These are phyloP conservation scores for Lodderomyces theae DNA, from an alignment of 1,139 yeast species.

Conservation along the genomic window DNA sequence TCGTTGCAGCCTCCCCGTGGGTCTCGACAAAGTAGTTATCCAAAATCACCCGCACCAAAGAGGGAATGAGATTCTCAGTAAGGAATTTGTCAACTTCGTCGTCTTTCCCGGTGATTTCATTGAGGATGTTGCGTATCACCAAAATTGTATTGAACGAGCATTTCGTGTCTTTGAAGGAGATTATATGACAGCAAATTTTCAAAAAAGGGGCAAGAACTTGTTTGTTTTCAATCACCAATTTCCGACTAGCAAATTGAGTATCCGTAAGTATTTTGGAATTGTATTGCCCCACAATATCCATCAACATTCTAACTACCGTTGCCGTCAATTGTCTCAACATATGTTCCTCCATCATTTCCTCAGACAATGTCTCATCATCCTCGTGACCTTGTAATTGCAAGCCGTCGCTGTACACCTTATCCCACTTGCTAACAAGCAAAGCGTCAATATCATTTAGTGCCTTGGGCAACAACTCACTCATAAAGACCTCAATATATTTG, in stretches of 20 bases:
- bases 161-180: slow-evolving; percentile 81
- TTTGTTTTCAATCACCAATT: slow-evolving; percentile 62
- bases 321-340: slow-evolving; percentile 89
- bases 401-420: slow-evolving; percentile 65
- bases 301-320: slow-evolving; percentile 82
- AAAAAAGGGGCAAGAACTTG: slow-evolving; percentile 77
- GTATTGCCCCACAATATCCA: slow-evolving; percentile 83
- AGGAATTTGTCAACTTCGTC: slow-evolving; percentile 78
- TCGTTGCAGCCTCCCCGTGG: slow-evolving; percentile 86
- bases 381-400: slow-evolving; percentile 65
- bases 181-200: slow-evolving; percentile 70
- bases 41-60: slow-evolving; percentile 53
- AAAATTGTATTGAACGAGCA: slow-evolving; percentile 89
- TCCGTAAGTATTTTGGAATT: slow-evolving; percentile 47
- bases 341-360: slow-evolving; percentile 98
- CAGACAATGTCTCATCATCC: slow-evolving; percentile 84
- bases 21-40: slow-evolving; percentile 84
- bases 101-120: slow-evolving; percentile 65
- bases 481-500: slow-evolving; percentile 61
- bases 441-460: slow-evolving; percentile 71
- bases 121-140: slow-evolving; percentile 68
- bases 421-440: slow-evolving; percentile 73
- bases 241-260: slow-evolving; percentile 63
- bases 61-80: slow-evolving; percentile 53
- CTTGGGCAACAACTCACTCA: slow-evolving; percentile 75